These are phyloP conservation scores for Pseudoperonospora humuli DNA, from an alignment of 352 stramenopile genomes.

Conservation along the genomic window DNA sequence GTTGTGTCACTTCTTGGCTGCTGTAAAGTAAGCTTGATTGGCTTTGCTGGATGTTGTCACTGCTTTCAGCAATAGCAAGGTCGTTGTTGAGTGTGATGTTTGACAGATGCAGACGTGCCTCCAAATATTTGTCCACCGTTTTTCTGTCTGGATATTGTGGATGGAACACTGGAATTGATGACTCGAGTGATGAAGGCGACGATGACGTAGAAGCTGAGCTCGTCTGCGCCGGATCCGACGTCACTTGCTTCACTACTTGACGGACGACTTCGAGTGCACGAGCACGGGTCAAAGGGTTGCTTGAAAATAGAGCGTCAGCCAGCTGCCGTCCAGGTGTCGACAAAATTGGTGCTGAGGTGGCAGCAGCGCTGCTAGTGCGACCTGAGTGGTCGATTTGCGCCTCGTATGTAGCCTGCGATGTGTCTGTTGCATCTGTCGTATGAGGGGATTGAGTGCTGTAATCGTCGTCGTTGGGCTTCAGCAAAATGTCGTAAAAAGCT, in stretches of 20 bases:
- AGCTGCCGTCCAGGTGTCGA: slow-evolving; percentile 39
- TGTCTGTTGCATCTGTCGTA: slow-evolving; percentile 1
- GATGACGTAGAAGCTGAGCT: slow-evolving; percentile 15
- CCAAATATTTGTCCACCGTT: slow-evolving; percentile 49
- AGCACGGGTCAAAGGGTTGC: slow-evolving; percentile 37
- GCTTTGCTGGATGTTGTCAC: neutral
- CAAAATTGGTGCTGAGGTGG: slow-evolving; percentile 18
- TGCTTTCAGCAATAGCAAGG: neutral
- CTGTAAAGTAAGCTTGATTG: slow-evolving; percentile 11
- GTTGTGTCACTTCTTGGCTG: slow-evolving; percentile 6
- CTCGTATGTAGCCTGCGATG: slow-evolving; percentile 1
- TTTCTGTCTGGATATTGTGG: slow-evolving; percentile 24
- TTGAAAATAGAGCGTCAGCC: slow-evolving; percentile 56
- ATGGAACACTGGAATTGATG: slow-evolving; percentile 15
- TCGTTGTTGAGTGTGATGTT: slow-evolving; percentile 17
- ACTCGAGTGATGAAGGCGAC: slow-evolving; percentile 7
- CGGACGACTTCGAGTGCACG: slow-evolving; percentile 44
- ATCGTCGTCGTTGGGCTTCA: slow-evolving; percentile 4
- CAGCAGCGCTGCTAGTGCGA: slow-evolving; percentile 23
- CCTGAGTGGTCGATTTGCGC: slow-evolving; percentile 13
- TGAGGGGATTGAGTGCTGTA: slow-evolving; percentile 3
- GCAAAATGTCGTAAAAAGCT: slow-evolving; percentile 20
- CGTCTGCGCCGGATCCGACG: slow-evolving; percentile 11
- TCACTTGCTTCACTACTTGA: slow-evolving; percentile 40
- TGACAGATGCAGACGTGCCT: slow-evolving; percentile 32